These are phyloP conservation scores for Macrolepiota fuliginosa DNA, from an alignment of 768 basidiomycete genomes.

Conservation along the genomic window DNA sequence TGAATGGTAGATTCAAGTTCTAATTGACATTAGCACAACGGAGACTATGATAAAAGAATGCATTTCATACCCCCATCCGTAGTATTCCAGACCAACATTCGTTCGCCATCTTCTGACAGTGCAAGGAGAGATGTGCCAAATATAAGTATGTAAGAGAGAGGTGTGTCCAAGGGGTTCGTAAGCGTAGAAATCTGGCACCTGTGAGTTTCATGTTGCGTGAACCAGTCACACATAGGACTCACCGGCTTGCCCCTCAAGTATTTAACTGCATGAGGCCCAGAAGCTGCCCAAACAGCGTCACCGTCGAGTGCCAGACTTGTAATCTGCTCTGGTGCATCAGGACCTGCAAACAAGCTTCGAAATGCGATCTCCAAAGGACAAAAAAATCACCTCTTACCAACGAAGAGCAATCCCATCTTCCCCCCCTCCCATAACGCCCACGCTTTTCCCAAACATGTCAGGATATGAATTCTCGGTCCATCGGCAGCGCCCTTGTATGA, in stretches of 20 bases:
- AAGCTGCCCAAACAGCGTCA: conserved; percentile 81
- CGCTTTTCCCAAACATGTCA: conserved; percentile 84
- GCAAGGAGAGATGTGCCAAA: conserved; percentile 83
- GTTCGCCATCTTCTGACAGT: conserved; percentile 73
- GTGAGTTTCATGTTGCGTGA: neutral
- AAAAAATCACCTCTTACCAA: conserved; percentile 66
- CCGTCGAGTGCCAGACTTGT: conserved; percentile 78
- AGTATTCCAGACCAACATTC: conserved; percentile 79
- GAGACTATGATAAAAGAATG: neutral
- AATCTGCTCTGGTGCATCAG: conserved; percentile 75
- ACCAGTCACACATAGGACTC: neutral
- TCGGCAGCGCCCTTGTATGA: conserved; percentile 82
- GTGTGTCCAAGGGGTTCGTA: conserved; percentile 61
- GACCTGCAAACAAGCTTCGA: conserved; percentile 50
- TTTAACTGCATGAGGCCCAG: conserved; percentile 67
- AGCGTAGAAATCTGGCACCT: conserved; percentile 48
- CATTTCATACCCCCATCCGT: conserved; percentile 48
- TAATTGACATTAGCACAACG: conserved; percentile 23
- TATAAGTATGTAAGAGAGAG: conserved; percentile 63
- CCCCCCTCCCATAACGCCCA: conserved; percentile 98
- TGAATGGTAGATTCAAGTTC: conserved; percentile 66
- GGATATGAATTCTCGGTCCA: conserved; percentile 77
- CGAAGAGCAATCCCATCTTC: conserved; percentile 89
- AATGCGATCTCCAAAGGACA: neutral
- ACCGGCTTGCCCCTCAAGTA: conserved; percentile 91